Percentiles rank a stretch among this genome's conserved stretches.
Conservation (phyloP, 148 eudicot species). For the Nepenthes mirabilis region DNA sequence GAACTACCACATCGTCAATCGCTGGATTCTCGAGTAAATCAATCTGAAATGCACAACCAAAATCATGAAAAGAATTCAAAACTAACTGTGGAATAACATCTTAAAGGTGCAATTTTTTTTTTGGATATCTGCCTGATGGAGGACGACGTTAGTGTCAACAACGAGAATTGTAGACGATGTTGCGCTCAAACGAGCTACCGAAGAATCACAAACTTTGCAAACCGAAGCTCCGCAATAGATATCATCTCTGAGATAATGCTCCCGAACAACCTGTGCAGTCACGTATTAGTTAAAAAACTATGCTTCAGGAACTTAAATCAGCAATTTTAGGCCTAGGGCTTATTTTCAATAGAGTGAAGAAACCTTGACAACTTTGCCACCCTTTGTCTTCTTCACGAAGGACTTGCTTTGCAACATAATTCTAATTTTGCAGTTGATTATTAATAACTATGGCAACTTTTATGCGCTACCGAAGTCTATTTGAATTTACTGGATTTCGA, state of each 20-base stretch:
- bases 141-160: slow-evolving; percentile 86
- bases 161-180: slow-evolving; percentile 41
- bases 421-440: slow-evolving; percentile 2
- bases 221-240: slow-evolving; percentile 71
- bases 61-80: not conserved
- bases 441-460: not conserved
- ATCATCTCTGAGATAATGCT: slow-evolving; percentile 89
- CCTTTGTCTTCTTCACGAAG: slow-evolving; percentile 53
- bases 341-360: not conserved
- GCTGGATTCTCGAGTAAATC: slow-evolving; percentile 90
- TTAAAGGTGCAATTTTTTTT: not conserved
- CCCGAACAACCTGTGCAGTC: slow-evolving; percentile 57
- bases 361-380: slow-evolving; percentile 85
- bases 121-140: slow-evolving; percentile 53
- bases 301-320: not conserved
- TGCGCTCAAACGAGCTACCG: slow-evolving; percentile 46
- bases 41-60: slow-evolving; percentile 26
- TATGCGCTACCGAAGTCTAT: no score
- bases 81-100: not conserved
- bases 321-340: slow-evolving; percentile 7
- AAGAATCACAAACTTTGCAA: slow-evolving; percentile 57
- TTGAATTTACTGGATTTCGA: no score
- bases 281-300: not conserved
- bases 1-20: slow-evolving; percentile 71
- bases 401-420: slow-evolving; percentile 77